Evolutionary conservation across 2,329 filamentous ascomycete species (phyloP), one percentile per base, ranked within the genome.

Genomic region (Calycina marina): DNA sequence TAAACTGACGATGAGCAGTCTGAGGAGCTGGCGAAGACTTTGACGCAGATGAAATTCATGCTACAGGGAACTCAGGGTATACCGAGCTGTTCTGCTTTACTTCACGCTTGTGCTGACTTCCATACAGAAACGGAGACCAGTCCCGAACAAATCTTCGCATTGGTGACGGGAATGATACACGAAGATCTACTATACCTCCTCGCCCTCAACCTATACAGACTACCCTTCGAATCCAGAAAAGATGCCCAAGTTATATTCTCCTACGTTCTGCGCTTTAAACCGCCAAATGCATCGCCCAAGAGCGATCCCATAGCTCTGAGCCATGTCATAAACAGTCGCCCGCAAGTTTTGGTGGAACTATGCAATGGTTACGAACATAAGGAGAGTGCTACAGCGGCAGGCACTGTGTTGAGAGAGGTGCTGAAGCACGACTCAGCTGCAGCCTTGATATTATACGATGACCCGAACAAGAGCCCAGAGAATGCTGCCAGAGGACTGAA

Each of bases 191-290:
- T 98, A 26, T 81, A 81, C 47, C 66, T 81, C 31, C 76, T 98
- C 36, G 84, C 88, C 13, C 68, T 77, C 39, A 79, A 79, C 51
- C 78, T 98, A 28, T 75, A 83, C 57, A 72, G 77, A 31, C 69
- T 98, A 4, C 85, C 88, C 1, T 98, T 98, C 62, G 90, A 98
- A 61, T 83, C 86, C 22, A 77, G 88, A 50, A 96, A 94, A 62
- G 88, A 94, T 52, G 82, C 83, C 9, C 88, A 94, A 55, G 82
- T 90, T 41, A 90, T 94, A 53, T 90, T 96, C 60, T 93, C 85
- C 25, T 90, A 88, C 55, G 80, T 92, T 45, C 84, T 94, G 54
- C 82, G 86, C 43, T 94, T 90, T 63, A 81, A 82, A 42, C 79
- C 79, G 4, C 64, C 72, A 8, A 71, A 69, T 26, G 70, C 69